These are phyloP conservation scores for Aspergillus sp. DNA, from an alignment of 2,329 filamentous ascomycete species.

Conservation along the genomic window DNA sequence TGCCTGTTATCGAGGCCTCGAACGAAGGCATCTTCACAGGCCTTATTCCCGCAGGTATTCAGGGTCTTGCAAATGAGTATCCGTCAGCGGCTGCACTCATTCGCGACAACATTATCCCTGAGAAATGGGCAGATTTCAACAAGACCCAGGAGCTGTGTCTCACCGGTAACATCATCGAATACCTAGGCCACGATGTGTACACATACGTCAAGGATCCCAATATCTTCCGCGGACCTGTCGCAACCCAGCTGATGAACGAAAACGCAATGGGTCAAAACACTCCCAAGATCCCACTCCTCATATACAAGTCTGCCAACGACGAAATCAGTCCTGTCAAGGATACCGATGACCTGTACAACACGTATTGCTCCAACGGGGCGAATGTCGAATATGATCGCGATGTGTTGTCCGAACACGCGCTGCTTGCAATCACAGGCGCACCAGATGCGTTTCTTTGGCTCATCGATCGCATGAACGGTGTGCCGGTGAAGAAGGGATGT, in stretches of 20 bases:
- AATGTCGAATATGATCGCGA: constrained; percentile 53
- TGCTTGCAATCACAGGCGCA: constrained; percentile 40
- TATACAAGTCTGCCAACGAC: constrained; percentile 57
- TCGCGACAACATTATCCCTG: constrained; percentile 20
- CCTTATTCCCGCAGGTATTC: constrained; percentile 38
- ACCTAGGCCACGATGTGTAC: constrained; percentile 28
- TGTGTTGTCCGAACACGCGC: constrained; percentile 46
- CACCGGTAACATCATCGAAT: constrained; percentile 24
- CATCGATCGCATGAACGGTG: constrained; percentile 27
- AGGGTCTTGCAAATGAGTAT: constrained; percentile 35
- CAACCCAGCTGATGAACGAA: constrained; percentile 23
- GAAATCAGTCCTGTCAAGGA: constrained; percentile 50
- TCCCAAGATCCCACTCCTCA: constrained; percentile 54
- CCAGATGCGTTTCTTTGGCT: constrained; percentile 39
- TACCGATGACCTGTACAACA: constrained; percentile 49
- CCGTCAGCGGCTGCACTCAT: constrained; percentile 25
- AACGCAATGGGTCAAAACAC: constrained; percentile 44
- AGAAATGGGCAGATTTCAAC: constrained; percentile 26
- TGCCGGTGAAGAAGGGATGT: constrained; percentile 19
- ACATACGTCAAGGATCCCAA: constrained; percentile 25
- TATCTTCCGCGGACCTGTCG: constrained; percentile 21
- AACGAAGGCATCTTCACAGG: constrained; percentile 41
- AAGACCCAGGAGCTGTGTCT: constrained; percentile 29
- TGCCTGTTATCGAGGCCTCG: constrained; percentile 39
- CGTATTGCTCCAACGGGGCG: constrained; percentile 48